Conservation (phyloP, 352 stramenopile species). For the Phytophthora agathidicida region DNA sequence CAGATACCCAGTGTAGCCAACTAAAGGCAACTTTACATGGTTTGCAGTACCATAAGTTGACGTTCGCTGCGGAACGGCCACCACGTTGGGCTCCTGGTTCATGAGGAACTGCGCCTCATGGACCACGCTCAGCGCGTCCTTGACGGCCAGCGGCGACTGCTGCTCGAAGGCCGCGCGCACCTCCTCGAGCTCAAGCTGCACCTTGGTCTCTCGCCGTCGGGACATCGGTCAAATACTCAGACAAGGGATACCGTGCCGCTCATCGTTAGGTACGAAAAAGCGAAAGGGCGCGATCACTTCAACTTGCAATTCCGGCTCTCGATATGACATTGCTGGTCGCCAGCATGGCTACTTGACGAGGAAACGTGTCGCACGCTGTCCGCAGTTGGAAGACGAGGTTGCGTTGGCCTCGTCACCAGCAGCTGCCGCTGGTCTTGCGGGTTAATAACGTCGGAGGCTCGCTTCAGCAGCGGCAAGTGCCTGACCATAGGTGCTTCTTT, state of each 20-base stretch:
- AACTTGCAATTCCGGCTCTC: constrained; percentile 30
- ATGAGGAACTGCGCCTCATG: constrained; percentile 72
- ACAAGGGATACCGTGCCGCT: constrained; percentile 1
- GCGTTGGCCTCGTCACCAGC: constrained; percentile 18
- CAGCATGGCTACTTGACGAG: background rate
- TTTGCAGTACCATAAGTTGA: constrained; percentile 35
- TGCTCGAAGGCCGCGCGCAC: constrained; percentile 65
- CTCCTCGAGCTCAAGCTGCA: constrained; percentile 43
- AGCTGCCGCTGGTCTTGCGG: too few relatives aligned
- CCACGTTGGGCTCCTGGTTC: constrained; percentile 64
- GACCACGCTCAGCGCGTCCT: constrained; percentile 66
- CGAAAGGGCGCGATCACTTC: constrained; percentile 33
- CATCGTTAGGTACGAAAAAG: constrained; percentile 17
- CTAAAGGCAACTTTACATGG: constrained; percentile 26
- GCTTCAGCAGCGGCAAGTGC: too few relatives aligned
- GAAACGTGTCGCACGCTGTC: constrained; percentile 30
- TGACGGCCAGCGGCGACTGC: constrained; percentile 58
- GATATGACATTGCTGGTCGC: background rate
- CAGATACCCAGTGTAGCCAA: constrained; percentile 3
- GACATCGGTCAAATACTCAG: constrained; percentile 29
- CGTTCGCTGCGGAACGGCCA: constrained; percentile 38
- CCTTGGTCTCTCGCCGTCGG: constrained; percentile 36
- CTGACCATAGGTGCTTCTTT: constrained; percentile 14
- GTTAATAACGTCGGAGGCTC: too few relatives aligned
- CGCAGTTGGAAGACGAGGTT: constrained; percentile 6